These are phyloP conservation scores for Brassica carinata DNA, from an alignment of 345 rosid species.

Conservation along the genomic window DNA sequence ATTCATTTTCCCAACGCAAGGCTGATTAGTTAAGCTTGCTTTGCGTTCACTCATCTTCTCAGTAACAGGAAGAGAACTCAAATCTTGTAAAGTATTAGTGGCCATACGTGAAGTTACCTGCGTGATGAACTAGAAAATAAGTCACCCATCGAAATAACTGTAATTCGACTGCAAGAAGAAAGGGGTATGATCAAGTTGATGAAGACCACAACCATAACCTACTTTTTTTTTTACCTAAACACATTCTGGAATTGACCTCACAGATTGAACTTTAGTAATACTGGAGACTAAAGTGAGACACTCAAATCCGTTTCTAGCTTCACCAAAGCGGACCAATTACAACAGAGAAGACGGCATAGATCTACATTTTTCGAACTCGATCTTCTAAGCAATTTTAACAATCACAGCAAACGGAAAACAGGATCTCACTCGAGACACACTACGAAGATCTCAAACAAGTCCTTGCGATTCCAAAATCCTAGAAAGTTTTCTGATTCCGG, in stretches of 20 bases:
- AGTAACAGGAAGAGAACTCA: constrained; percentile 53
- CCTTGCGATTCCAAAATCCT: constrained; percentile 8
- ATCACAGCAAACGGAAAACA: constrained; percentile 1
- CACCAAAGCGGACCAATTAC: too few relatives aligned
- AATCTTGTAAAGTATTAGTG: constrained; percentile 65
- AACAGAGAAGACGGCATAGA: constrained; percentile 7
- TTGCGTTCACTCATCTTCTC: constrained; percentile 63
- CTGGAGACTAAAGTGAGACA: not conserved
- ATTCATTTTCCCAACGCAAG: constrained; percentile 49
- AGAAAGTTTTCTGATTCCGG: not conserved
- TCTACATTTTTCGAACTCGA: constrained; percentile 28
- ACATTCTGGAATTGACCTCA: not conserved
- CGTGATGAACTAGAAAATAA: not conserved
- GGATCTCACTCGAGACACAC: constrained; percentile 33
- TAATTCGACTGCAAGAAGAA: not conserved
- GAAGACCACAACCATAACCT: not conserved
- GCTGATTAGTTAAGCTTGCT: constrained; percentile 55
- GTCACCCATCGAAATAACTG: not conserved
- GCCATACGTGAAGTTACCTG: constrained; percentile 52
- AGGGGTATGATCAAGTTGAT: not conserved
- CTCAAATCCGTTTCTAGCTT: constrained; percentile 1
- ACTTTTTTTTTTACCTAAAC: not conserved
- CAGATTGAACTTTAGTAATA: not conserved
- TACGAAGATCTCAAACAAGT: constrained; percentile 27
- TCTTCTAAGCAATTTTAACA: not conserved